These are phyloP conservation scores for Sarocladium kiliense DNA, from an alignment of 2,329 filamentous ascomycete genomes.

Conservation along the genomic window DNA sequence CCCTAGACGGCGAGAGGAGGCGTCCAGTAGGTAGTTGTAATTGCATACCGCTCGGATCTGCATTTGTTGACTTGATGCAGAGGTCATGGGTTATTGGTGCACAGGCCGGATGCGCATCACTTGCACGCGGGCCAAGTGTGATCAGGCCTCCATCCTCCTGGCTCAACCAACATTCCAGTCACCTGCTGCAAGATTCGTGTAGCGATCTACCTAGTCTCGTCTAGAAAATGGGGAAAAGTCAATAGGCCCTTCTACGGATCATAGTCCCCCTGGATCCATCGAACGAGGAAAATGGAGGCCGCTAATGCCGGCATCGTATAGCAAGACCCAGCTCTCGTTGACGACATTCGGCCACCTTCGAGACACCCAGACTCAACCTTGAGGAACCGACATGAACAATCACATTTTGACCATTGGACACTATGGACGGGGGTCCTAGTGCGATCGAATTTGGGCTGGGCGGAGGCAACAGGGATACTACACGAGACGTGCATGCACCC, in stretches of 20 bases:
- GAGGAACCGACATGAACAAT: not conserved
- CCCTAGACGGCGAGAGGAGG: not conserved
- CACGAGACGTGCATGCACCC: slow-evolving; percentile 12
- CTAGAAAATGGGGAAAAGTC: not conserved
- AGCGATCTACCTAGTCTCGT: not conserved
- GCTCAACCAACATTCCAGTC: not conserved
- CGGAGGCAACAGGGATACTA: slow-evolving; percentile 13
- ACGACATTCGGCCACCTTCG: slow-evolving; percentile 6
- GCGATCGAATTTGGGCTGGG: not conserved
- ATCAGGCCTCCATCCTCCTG: not conserved
- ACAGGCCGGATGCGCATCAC: not conserved
- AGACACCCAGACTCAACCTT: not conserved
- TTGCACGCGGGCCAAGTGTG: not conserved
- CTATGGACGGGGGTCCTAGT: not conserved
- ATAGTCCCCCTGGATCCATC: not conserved
- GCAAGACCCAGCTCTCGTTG: not conserved
- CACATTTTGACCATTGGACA: not conserved
- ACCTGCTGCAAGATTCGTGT: slow-evolving; percentile 4
- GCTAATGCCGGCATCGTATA: slow-evolving; percentile 9
- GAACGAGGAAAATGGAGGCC: not conserved
- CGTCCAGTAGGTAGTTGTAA: too few relatives aligned
- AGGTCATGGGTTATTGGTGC: not conserved
- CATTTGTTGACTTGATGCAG: not conserved
- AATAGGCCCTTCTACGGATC: not conserved
- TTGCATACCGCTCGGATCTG: not conserved